phyloP scores from a whole-genome alignment of 345 rosid genomes.

The Geranium brycei region DNA sequence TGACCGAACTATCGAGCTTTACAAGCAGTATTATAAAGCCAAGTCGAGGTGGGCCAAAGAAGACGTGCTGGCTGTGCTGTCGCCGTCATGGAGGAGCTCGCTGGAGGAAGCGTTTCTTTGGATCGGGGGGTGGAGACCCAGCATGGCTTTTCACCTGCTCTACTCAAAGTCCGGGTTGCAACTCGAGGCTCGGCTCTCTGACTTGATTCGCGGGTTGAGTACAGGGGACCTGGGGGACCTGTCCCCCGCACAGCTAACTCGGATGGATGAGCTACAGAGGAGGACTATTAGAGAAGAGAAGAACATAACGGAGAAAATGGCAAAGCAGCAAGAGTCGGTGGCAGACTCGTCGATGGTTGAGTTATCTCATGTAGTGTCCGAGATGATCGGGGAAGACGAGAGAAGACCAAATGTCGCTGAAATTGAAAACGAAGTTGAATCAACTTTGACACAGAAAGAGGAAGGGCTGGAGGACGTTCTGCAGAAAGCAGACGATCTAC shows the following conservation, averaged over 20 bases:
- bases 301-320: conserved; percentile 22
- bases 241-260: conserved; percentile 20
- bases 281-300: conserved; percentile 23
- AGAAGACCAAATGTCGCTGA: neutral
- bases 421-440: conserved; percentile 14
- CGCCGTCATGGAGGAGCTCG: conserved; percentile 34
- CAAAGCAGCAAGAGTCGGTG: conserved; percentile 28
- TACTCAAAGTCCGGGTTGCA: conserved; percentile 38
- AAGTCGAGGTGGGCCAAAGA: conserved; percentile 23
- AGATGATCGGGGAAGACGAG: conserved; percentile 5
- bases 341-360: conserved; percentile 38
- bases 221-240: conserved; percentile 29
- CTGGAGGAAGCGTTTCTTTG: conserved; percentile 39
- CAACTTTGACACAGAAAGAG: conserved; percentile 16
- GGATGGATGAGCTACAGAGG: conserved; percentile 22
- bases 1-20: conserved; percentile 23
- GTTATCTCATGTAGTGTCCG: conserved; percentile 21
- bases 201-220: conserved; percentile 20
- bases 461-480: conserved; percentile 16
- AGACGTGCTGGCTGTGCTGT: conserved; percentile 22
- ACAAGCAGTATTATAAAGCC: conserved; percentile 26
- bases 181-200: conserved; percentile 20
- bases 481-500: conserved; percentile 28
- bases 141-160: conserved; percentile 38
- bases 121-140: conserved; percentile 47